phyloP scores from a whole-genome alignment of 345 rosid genomes.

The Salix purpurea region DNA sequence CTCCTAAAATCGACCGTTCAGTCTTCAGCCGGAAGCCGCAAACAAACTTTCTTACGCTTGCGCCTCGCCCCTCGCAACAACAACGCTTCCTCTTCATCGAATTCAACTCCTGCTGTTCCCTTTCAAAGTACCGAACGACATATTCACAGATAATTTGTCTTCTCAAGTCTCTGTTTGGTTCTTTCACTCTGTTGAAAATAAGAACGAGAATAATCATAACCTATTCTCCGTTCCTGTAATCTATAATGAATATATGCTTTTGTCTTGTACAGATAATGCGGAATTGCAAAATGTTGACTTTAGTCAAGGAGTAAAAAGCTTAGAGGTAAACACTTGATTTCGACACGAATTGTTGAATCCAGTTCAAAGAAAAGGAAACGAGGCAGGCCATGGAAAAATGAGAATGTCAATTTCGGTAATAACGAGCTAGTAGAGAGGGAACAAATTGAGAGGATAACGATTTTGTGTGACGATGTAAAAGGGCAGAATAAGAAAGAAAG shows the following conservation, averaged over 20 bases:
- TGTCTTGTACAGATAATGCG: too few relatives aligned
- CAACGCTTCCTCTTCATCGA: slow-evolving; percentile 16
- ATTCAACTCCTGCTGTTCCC: slow-evolving; percentile 10
- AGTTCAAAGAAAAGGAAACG: too few relatives aligned
- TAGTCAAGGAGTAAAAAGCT: too few relatives aligned
- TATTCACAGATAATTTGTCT: slow-evolving; percentile 36
- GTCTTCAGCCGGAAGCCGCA: slow-evolving; percentile 94
- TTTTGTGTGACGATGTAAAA: too few relatives aligned
- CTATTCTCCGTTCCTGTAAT: slow-evolving; percentile 38
- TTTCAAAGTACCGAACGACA: slow-evolving; percentile 14
- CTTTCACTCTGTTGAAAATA: neutral
- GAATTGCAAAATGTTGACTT: too few relatives aligned
- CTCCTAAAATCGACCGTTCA: slow-evolving; percentile 78
- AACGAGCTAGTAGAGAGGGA: too few relatives aligned
- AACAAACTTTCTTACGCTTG: slow-evolving; percentile 86
- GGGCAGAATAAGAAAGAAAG: too few relatives aligned
- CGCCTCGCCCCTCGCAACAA: slow-evolving; percentile 63
- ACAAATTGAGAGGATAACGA: too few relatives aligned
- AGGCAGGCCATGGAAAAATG: too few relatives aligned
- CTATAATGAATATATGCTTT: slow-evolving; percentile 3
- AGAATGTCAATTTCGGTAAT: too few relatives aligned
- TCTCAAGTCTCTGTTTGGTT: slow-evolving; percentile 57
- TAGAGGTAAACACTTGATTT: too few relatives aligned
- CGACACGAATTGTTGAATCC: too few relatives aligned
- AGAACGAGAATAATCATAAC: slow-evolving; percentile 17